Conservation (phyloP, 495 filamentous ascomycete genomes). For the Xylaria nigripes region DNA sequence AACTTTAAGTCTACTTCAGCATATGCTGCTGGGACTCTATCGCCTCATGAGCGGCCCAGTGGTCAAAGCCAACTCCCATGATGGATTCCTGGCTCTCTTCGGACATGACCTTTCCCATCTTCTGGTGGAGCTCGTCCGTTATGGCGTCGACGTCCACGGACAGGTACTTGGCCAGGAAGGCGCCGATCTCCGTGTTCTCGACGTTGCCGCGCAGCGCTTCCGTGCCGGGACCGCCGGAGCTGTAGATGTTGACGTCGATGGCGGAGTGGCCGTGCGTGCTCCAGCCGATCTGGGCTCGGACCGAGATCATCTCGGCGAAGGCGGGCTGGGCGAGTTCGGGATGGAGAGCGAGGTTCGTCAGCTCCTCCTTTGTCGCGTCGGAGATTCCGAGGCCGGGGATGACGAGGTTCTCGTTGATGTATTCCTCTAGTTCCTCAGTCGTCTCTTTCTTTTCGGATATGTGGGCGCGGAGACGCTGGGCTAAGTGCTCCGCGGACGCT, state of each 20-base stretch:
- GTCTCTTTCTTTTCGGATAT: conserved; percentile 30
- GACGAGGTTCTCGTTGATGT: conserved; percentile 54
- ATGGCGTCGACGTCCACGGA: conserved; percentile 67
- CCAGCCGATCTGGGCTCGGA: conserved; percentile 87
- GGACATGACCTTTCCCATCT: conserved; percentile 27
- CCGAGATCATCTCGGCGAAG: conserved; percentile 80
- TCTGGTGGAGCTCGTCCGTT: conserved; percentile 62
- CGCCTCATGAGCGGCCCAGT: conserved; percentile 20
- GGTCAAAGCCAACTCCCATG: conserved; percentile 9
- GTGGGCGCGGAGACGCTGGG: conserved; percentile 48
- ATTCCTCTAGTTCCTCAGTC: conserved; percentile 41
- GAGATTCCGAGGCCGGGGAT: conserved; percentile 61
- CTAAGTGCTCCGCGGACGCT: conserved; percentile 66
- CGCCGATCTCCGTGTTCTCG: conserved; percentile 89
- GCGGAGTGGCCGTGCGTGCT: conserved; percentile 81
- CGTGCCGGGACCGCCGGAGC: conserved; percentile 44
- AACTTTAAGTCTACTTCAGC: not conserved
- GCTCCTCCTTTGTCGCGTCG: conserved; percentile 64
- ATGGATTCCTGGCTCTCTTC: not conserved
- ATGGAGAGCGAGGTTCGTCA: conserved; percentile 52
- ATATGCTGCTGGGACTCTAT: conserved; percentile 11
- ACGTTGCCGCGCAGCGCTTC: conserved; percentile 66
- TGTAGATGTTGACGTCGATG: conserved; percentile 89
- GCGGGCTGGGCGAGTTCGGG: conserved; percentile 44
- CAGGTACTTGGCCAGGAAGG: conserved; percentile 71